Percentiles rank a stretch among this genome's conserved stretches.
Evolutionary conservation across 2,329 filamentous ascomycete species (phyloP).

Genomic region (Nigrospora oryzae): DNA sequence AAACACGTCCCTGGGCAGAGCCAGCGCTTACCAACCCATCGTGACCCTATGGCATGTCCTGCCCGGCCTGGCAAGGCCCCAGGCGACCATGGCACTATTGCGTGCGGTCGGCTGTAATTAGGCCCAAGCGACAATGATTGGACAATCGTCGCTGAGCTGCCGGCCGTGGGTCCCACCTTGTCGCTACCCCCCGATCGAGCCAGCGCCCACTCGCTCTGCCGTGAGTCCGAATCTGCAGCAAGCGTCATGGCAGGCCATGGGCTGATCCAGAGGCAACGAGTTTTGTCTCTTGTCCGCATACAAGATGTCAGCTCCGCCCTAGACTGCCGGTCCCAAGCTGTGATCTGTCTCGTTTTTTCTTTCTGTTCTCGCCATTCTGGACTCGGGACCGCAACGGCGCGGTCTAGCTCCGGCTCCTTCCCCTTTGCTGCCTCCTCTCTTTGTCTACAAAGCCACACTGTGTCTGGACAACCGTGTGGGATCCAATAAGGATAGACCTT

Average conservation of each 20-base stretch:
- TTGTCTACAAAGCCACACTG: not conserved
- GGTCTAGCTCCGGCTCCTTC: not conserved
- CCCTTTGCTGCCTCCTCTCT: slow-evolving; percentile 3
- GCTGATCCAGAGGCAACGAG: not conserved
- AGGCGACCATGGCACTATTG: not conserved
- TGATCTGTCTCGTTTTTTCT: not conserved
- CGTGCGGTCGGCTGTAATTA: not conserved
- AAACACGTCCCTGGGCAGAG: not conserved
- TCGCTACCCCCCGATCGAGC: not conserved
- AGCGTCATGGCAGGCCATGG: not conserved
- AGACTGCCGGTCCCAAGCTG: not conserved
- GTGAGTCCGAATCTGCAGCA: not conserved
- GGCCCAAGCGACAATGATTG: not conserved
- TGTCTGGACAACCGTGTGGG: slow-evolving; percentile 1
- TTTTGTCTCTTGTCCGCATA: slow-evolving; percentile 1
- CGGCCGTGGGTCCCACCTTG: not conserved
- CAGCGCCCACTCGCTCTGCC: not conserved
- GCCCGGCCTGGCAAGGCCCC: not conserved
- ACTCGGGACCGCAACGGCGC: slow-evolving; percentile 1
- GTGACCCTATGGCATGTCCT: too few relatives aligned
- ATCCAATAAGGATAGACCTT: slow-evolving; percentile 3
- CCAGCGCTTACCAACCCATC: slow-evolving; percentile 1
- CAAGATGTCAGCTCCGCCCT: slow-evolving; percentile 3
- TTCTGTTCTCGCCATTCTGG: slow-evolving; percentile 1
- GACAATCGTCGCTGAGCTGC: not conserved